phyloP scores from a whole-genome alignment of 1,284 basidiomycete genomes.

The Schizopora paradoxa region DNA sequence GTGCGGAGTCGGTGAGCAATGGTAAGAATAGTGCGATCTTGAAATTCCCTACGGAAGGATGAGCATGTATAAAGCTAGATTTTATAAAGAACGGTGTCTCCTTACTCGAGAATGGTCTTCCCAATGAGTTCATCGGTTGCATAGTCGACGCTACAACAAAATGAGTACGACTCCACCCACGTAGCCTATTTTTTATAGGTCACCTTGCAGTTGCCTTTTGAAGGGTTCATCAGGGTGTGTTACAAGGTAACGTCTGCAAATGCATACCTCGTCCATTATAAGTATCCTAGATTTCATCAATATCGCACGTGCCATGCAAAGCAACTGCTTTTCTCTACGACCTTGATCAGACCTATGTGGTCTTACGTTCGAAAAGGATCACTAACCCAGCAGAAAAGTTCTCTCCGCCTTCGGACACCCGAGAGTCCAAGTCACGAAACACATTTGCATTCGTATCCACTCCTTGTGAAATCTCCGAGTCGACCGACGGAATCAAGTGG shows the following conservation, averaged over 20 bases:
- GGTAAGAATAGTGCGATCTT: conserved; percentile 49
- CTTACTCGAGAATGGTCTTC: conserved; percentile 69
- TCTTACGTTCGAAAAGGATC: background rate
- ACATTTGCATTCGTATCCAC: conserved; percentile 72
- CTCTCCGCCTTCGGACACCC: conserved; percentile 86
- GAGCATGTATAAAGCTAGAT: conserved; percentile 26
- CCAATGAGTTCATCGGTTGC: conserved; percentile 72
- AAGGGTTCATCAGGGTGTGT: conserved; percentile 2
- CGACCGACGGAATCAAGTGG: conserved; percentile 70
- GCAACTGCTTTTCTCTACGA: conserved; percentile 51
- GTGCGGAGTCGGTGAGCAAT: conserved; percentile 66
- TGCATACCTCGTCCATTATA: conserved; percentile 64
- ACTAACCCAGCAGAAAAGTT: conserved; percentile 86
- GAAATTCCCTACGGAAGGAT: conserved; percentile 45
- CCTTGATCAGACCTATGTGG: background rate
- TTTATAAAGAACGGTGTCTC: background rate
- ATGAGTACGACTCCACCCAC: conserved; percentile 15
- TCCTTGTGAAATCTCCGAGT: conserved; percentile 45
- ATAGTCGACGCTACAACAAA: conserved; percentile 56
- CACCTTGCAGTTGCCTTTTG: conserved; percentile 61
- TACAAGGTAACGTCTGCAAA: conserved; percentile 1
- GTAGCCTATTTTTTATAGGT: conserved; percentile 17
- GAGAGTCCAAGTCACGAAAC: conserved; percentile 81
- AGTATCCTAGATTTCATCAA: conserved; percentile 51
- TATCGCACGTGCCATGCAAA: conserved; percentile 64